phyloP scores from a whole-genome alignment of 768 basidiomycete genomes.

The Suillus discolor region DNA sequence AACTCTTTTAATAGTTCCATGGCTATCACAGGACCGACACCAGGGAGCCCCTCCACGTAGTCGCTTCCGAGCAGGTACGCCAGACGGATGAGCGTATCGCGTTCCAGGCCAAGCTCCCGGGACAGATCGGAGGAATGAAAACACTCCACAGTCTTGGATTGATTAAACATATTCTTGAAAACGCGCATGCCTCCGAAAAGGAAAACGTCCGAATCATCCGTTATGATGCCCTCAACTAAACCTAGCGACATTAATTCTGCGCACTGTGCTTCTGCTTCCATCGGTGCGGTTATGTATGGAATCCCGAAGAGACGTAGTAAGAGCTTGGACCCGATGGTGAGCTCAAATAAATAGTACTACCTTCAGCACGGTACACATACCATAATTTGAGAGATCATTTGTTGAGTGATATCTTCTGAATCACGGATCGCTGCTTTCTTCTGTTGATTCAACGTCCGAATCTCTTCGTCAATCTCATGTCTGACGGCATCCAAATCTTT shows the following conservation, averaged over 20 bases:
- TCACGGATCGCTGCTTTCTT: slow-evolving; percentile 89
- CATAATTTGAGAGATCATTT: slow-evolving; percentile 90
- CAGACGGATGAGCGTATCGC: slow-evolving; percentile 83
- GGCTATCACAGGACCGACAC: slow-evolving; percentile 93
- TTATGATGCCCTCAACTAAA: slow-evolving; percentile 96
- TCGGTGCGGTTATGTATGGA: slow-evolving; percentile 97
- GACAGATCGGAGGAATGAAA: slow-evolving; percentile 84
- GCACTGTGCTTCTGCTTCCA: slow-evolving; percentile 99
- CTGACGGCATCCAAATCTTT: slow-evolving; percentile 79
- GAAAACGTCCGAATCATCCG: slow-evolving; percentile 98
- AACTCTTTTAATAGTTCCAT: slow-evolving; percentile 97
- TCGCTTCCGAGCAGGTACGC: slow-evolving; percentile 97
- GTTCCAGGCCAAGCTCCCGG: slow-evolving; percentile 84
- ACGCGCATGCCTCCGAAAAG: slow-evolving; percentile 95
- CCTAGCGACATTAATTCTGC: slow-evolving; percentile 84
- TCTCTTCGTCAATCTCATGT: slow-evolving; percentile 91
- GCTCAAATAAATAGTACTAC: slow-evolving; percentile 3
- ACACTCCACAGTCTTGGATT: slow-evolving; percentile 97
- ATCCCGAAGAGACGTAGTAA: slow-evolving; percentile 95
- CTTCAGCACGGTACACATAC: slow-evolving; percentile 35
- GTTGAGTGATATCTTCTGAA: slow-evolving; percentile 92
- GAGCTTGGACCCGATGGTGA: slow-evolving; percentile 47
- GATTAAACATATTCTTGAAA: slow-evolving; percentile 99
- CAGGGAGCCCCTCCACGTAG: slow-evolving; percentile 90
- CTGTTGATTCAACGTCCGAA: slow-evolving; percentile 77